Base-by-base conservation (phyloP, 2,329 filamentous ascomycete species). In the Oidium heveae region DNA sequence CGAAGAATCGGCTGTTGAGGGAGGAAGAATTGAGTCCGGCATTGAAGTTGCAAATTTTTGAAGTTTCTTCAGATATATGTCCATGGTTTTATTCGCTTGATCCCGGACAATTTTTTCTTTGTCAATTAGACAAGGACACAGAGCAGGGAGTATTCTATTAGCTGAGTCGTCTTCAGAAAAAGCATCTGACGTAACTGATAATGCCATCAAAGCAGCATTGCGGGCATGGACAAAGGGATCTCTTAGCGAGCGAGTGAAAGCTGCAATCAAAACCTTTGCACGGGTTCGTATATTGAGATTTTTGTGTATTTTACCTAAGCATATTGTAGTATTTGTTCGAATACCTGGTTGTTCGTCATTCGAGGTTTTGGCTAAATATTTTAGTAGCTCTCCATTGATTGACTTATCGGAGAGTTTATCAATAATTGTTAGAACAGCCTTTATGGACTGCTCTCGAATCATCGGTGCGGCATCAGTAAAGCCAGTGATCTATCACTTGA, bases 341-440 rank as follows among this genome's bases (percentile, higher is more conserved):
- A 98, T 98, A 0, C 91, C 91, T 0, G 91, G 87, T 63, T 98
- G 89, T 62, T 96, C 91, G 58, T 98, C 91, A 62, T 96, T 98
- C 49, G 91, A 87, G 1, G 89, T 95, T 66, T 94, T 95, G 46
- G 91, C 91, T 32, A 98, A 74, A 63, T 94, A 83, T 61, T 84
- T 84, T 22, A 98, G 71, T 12, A 98, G 73, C 61, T 98, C 91
- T 54, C 91, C 89, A 61, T 98, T 98, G 61, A 96, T 82, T 8
- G 84, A 84, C 39, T 91, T 79, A 63, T 98, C 91, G 1, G 87
- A 94, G 0, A 98, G 73, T 68, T 98, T 98, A 32, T 74, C 73
- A 55, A 96, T 83, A 49, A 98, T 77, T 0, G 84, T 80, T 8
- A 98, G 74, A 0, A 98, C 85, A 18, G 89, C 88, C 66, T 96